These are phyloP conservation scores for Mitragyna speciosa DNA, from an alignment of 257 asterid genomes.

Conservation along the genomic window DNA sequence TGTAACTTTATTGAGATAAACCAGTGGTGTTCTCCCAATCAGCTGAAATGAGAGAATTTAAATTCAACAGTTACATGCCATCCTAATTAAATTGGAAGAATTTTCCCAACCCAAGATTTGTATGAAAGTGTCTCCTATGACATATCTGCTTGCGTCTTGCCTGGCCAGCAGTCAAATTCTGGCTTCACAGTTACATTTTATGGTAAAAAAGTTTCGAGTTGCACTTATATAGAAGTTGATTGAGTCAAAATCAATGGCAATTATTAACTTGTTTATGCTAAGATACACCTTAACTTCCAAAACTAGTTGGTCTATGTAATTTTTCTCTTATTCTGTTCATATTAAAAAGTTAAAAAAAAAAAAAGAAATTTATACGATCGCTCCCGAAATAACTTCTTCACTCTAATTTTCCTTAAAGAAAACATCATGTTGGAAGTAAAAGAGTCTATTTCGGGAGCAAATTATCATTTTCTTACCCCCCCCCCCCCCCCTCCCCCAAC, in stretches of 20 bases:
- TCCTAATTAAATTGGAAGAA: too few relatives aligned
- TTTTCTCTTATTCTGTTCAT: background rate
- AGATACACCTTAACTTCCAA: background rate
- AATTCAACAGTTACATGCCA: background rate
- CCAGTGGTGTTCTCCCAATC: constrained; percentile 89
- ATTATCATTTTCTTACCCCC: too few relatives aligned
- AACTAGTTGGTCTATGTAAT: background rate
- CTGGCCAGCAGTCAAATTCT: too few relatives aligned
- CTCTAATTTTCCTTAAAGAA: too few relatives aligned
- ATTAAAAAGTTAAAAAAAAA: too few relatives aligned
- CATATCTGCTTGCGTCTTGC: background rate
- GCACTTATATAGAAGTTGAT: too few relatives aligned
- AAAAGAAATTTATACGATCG: too few relatives aligned
- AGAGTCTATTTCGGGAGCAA: too few relatives aligned
- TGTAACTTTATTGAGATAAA: constrained; percentile 74
- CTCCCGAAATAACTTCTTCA: too few relatives aligned
- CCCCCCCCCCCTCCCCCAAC: too few relatives aligned
- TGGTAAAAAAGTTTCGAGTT: background rate
- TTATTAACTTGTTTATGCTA: background rate
- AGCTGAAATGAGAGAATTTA: constrained; percentile 44
- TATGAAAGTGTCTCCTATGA: background rate
- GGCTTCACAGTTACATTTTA: too few relatives aligned
- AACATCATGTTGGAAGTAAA: too few relatives aligned
- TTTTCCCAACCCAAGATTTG: background rate
- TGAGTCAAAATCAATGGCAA: background rate